Evolutionary conservation across 495 filamentous ascomycete genomes (phyloP).

Genomic region (Annulohypoxylon bovei): DNA sequence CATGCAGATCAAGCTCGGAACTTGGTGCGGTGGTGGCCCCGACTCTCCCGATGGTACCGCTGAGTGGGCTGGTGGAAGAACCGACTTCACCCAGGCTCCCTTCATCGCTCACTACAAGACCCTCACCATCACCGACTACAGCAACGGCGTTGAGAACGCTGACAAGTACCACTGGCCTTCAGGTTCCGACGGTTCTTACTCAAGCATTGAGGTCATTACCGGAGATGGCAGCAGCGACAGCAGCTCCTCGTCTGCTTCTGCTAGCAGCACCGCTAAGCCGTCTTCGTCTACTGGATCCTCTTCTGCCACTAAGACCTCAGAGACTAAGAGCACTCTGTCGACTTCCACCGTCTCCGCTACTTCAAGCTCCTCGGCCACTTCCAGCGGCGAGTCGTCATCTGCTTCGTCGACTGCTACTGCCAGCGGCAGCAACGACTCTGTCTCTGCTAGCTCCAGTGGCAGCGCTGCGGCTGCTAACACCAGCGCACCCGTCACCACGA

Average conservation of each 20-base stretch:
- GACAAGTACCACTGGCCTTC: constrained; percentile 79
- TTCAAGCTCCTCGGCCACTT: constrained; percentile 20
- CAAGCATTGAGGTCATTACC: constrained; percentile 78
- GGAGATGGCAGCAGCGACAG: constrained; percentile 74
- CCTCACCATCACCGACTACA: constrained; percentile 84
- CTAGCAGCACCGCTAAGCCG: constrained; percentile 38
- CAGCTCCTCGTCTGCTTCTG: constrained; percentile 12
- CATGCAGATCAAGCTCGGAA: constrained; percentile 85
- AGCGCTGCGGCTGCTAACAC: constrained; percentile 22
- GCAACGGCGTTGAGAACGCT: constrained; percentile 77
- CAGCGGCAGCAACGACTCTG: constrained; percentile 21
- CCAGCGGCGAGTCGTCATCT: constrained; percentile 28
- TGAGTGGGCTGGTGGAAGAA: constrained; percentile 85
- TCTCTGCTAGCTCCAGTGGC: constrained; percentile 21
- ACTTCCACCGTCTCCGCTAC: constrained; percentile 32
- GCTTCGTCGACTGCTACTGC: constrained; percentile 32
- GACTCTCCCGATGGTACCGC: constrained; percentile 78
- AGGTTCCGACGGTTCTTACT: constrained; percentile 72
- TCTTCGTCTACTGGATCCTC: constrained; percentile 27
- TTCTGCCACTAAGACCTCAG: constrained; percentile 34
- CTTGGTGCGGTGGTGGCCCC: constrained; percentile 85
- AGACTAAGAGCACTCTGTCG: constrained; percentile 42
- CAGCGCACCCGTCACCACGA: constrained; percentile 12
- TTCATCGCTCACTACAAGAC: constrained; percentile 87
- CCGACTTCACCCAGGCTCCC: constrained; percentile 78